Percentiles rank a stretch among this genome's conserved stretches.
phyloP scores from a whole-genome alignment of 805 yeast species.

The Ogataea haglerorum region DNA sequence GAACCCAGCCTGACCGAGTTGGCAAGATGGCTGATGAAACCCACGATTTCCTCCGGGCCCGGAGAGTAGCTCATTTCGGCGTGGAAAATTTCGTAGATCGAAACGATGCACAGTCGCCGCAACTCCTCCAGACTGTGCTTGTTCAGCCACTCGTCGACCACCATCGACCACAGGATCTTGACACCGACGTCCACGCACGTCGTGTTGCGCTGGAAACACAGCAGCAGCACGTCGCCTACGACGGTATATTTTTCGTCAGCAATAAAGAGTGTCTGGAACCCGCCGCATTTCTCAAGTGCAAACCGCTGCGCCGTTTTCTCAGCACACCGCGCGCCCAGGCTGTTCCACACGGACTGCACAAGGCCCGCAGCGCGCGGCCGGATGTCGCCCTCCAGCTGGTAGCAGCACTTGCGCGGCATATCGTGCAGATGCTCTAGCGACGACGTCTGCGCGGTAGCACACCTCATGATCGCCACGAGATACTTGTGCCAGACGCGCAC shows the following conservation, averaged over 20 bases:
- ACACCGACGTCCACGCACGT: constrained; percentile 61
- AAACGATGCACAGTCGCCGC: constrained; percentile 59
- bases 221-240: constrained; percentile 59
- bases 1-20: constrained; percentile 50
- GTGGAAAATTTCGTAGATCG: constrained; percentile 62
- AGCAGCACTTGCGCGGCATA: constrained; percentile 70
- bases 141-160: constrained; percentile 61
- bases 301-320: constrained; percentile 54
- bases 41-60: constrained; percentile 47
- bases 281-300: constrained; percentile 60
- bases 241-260: constrained; percentile 53
- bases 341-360: constrained; percentile 66
- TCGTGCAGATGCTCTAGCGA: constrained; percentile 67
- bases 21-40: constrained; percentile 49
- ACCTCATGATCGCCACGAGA: constrained; percentile 51
- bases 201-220: constrained; percentile 64
- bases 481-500: constrained; percentile 67
- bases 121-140: constrained; percentile 57
- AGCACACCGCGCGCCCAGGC: constrained; percentile 49
- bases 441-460: constrained; percentile 66
- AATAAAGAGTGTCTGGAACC: constrained; percentile 66
- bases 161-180: constrained; percentile 64
- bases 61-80: constrained; percentile 53
- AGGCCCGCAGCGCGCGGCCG: constrained; percentile 56
- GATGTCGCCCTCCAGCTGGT: constrained; percentile 58